A percentile compares a stretch with the other conserved stretches of the same genome.
Conservation (phyloP, 495 filamentous ascomycete species). For the Massariosphaeria phaeospora region DNA sequence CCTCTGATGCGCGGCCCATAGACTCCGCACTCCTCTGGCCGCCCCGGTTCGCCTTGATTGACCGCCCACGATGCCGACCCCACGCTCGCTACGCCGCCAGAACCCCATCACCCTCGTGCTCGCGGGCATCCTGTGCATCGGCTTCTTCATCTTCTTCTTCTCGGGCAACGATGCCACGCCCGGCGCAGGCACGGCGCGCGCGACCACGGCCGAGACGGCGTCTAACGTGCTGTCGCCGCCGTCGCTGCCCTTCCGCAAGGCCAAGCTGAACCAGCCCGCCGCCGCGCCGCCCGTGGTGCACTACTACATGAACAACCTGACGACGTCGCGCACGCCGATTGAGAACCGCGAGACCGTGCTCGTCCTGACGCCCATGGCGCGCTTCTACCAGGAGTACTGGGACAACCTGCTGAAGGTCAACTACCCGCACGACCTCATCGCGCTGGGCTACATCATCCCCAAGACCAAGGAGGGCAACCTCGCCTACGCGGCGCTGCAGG, state of each 20-base stretch:
- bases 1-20: constrained; percentile 28
- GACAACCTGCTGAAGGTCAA: constrained; percentile 77
- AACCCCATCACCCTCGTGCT: constrained; percentile 64
- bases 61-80: constrained; percentile 30
- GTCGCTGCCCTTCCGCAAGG: constrained; percentile 74
- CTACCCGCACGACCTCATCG: constrained; percentile 92
- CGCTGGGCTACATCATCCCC: constrained; percentile 92
- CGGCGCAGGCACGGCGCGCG: constrained; percentile 6
- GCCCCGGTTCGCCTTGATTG: constrained; percentile 20
- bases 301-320: constrained; percentile 91
- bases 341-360: constrained; percentile 79
- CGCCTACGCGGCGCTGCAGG: constrained; percentile 75
- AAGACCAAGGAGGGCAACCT: constrained; percentile 82
- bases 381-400: constrained; percentile 94
- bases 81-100: constrained; percentile 56
- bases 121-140: constrained; percentile 55
- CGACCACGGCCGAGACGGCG: constrained; percentile 21
- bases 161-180: constrained; percentile 46
- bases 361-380: constrained; percentile 84
- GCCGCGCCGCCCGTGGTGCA: constrained; percentile 83
- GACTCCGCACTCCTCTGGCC: constrained; percentile 18
- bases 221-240: constrained; percentile 60
- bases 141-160: constrained; percentile 63
- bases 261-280: constrained; percentile 48
- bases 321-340: constrained; percentile 67